Base-by-base conservation (phyloP, 768 basidiomycete genomes). In the Tephrocybe rancida region DNA sequence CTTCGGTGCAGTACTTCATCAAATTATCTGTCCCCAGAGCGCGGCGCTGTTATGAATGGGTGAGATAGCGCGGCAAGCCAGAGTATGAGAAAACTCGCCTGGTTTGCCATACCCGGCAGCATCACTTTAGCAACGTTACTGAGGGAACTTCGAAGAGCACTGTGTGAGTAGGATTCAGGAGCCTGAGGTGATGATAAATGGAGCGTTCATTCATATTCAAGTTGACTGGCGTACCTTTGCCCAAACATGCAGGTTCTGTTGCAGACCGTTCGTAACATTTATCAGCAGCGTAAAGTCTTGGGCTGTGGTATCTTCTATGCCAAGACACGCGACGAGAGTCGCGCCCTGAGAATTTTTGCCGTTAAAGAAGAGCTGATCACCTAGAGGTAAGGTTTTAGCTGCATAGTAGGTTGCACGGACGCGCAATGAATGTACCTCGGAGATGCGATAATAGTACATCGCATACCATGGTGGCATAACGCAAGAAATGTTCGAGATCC, bases 331-430 rank as follows among this genome's bases (percentile, higher is more conserved):
- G n/a, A 42, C 41, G 11, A 64, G 37, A n/a, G 56, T 48, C n/a
- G 25, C 52, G 32, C 50, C 53, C n/a, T 52, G 19, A 3, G 54
- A 42, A 18, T 58, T 52, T 22, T 34, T 48, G 10, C 2, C 50
- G 5, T 54, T 58, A n/a, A 67, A 61, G 52, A 70, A 69, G 6
- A 60, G 34, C 38, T 64, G 60, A 49, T 69, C 67, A 29, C 66
- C 66, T 68, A 43, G 16, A 10, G 27, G 14, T 14, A 32, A 5
- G 1, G 24, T 11, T 18, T 25, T 2, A 34, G 22, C 8, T 16
- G 22, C 34, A 25, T 9, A 10, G 3, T 24, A 9, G 7, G 29
- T 5, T 24, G 22, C 3, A 18, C 18, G 5, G 3, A n/a, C 19
- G 3, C 16, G 1, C 8, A n/a, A 24, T 8, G 6, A 5, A 30